Percentiles rank a stretch among this genome's conserved stretches.
phyloP scores from a whole-genome alignment of 305 asterid genomes.

The Fraxinus sp. region DNA sequence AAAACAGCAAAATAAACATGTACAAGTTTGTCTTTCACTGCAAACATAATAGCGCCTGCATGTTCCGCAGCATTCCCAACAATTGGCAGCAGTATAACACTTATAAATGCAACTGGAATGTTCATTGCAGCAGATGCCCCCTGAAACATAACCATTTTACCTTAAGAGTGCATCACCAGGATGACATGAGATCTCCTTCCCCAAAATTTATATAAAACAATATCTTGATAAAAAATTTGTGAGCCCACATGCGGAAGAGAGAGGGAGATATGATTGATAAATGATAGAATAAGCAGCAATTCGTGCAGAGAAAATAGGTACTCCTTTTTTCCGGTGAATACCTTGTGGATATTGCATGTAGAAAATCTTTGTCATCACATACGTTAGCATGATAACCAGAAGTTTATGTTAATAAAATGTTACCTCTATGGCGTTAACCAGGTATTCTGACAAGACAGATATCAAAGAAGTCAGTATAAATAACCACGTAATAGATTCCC shows the following conservation, averaged over 20 bases:
- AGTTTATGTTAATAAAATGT: background rate
- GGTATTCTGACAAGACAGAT: constrained; percentile 62
- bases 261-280: background rate
- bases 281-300: background rate
- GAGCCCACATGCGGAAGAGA: background rate
- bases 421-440: constrained; percentile 78
- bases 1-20: constrained; percentile 21
- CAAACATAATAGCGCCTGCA: constrained; percentile 88
- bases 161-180: background rate
- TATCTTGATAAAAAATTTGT: background rate
- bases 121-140: constrained; percentile 74
- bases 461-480: constrained; percentile 53
- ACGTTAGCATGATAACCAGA: background rate
- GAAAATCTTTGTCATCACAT: background rate
- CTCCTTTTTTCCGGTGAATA: background rate
- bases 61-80: constrained; percentile 94
- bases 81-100: constrained; percentile 78
- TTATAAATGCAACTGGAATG: constrained; percentile 76
- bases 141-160: constrained; percentile 37
- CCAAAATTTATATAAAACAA: background rate
- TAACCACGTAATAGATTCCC: constrained; percentile 71
- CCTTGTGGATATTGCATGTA: background rate
- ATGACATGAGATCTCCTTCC: background rate
- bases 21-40: constrained; percentile 82
- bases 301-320: background rate